These are phyloP conservation scores for Lumnitzera racemosa DNA, from an alignment of 345 rosid species.

Conservation along the genomic window DNA sequence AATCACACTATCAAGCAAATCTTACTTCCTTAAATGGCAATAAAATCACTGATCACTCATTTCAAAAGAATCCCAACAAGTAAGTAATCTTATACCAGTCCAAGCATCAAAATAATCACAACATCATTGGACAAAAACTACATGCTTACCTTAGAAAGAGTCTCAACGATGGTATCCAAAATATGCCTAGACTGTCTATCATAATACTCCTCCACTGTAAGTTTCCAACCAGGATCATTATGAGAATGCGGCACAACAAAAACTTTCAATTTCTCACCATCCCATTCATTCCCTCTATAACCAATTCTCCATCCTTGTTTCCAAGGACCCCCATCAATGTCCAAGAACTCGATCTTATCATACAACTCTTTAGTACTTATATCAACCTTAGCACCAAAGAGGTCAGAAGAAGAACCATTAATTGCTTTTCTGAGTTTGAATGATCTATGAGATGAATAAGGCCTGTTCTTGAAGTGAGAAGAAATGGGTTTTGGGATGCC, in stretches of 20 bases:
- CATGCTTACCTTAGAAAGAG: conserved; percentile 63
- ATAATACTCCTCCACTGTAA: conserved; percentile 94
- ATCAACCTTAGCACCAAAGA: conserved; percentile 52
- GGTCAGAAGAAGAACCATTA: conserved; percentile 1
- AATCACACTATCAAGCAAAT: no score
- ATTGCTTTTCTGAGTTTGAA: conserved; percentile 8
- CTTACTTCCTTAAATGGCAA: background rate
- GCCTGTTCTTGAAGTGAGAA: conserved; percentile 38
- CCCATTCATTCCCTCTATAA: conserved; percentile 84
- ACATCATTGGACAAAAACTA: background rate
- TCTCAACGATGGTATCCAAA: conserved; percentile 75
- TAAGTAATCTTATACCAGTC: background rate
- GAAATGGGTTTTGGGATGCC: conserved; percentile 74
- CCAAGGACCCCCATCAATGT: conserved; percentile 89
- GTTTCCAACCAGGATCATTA: conserved; percentile 98
- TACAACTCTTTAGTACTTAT: conserved; percentile 78
- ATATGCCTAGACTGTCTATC: conserved; percentile 73
- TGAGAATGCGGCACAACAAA: conserved; percentile 96
- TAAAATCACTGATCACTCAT: background rate
- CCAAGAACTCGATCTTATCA: conserved; percentile 82
- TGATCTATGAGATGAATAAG: conserved; percentile 19
- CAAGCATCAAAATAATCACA: background rate
- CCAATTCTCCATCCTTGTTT: conserved; percentile 88
- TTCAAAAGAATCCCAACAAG: background rate
- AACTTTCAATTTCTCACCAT: conserved; percentile 70